Base-by-base conservation (phyloP, 2,329 filamentous ascomycete species). In the Aspergillus fructus region DNA sequence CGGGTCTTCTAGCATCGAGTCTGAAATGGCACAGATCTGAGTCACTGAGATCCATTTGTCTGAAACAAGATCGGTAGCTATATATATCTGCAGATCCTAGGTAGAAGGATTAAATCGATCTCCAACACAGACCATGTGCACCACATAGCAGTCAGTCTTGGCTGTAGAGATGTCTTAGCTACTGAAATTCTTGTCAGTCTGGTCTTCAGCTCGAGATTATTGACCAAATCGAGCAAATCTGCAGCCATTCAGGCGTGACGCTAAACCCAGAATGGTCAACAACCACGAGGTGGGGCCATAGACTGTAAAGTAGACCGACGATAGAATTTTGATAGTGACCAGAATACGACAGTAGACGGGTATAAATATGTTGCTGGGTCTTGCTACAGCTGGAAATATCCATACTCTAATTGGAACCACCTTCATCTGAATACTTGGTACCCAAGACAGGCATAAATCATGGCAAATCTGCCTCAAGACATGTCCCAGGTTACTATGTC, bases 221-320 rank as follows among this genome's bases (percentile, higher is more conserved):
- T 30, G 27, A 37, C 15, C 15, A n/a, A 37, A 37, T 37, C 34
- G 15, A 37, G 34, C 34, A 11, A 30, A 4, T 30, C 27, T 30
- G 27, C 9, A 30, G 27, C 27, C 27, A 30, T 30, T 11, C 27
- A 30, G 9, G 27, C 30, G 23, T 42, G 12, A 17, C 66, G 60
- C 66, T 68, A 69, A 64, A 49, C 66, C 66, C 3, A 43, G 65
- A 64, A 24, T 58, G 64, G 65, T 67, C 67, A 64, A 39, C 62
- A 59, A 49, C 57, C 65, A 62, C 66, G 67, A 68, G 60, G 55
- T 53, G 23, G 23, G 58, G 62, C 60, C 55, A 61, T 55, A 23
- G 24, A 39, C 39, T n/a, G 21, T 1, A 30, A 30, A 48, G 34
- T 45, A 50, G 37, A 49, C 40, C 23, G 39, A 37, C 7, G 24